Evolutionary conservation across 2,329 filamentous ascomycete species (phyloP), one percentile per base, ranked within the genome.

Genomic region (Talaromyces sp.): DNA sequence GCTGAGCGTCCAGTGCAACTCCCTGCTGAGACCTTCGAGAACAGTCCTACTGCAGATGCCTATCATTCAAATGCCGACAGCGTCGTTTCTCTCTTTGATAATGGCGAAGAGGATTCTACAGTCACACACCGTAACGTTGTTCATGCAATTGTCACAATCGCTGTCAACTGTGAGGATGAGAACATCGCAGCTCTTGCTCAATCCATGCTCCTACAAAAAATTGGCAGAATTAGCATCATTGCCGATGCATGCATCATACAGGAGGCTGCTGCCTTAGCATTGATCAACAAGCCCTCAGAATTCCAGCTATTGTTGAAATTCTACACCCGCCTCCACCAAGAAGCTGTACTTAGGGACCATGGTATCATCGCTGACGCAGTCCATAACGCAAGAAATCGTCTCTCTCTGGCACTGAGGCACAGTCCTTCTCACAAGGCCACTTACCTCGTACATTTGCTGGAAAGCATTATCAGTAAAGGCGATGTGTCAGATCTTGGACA

Each of bases 161-260:
- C 95, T 0, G 87, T 85, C 24, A 89, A 87, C 65, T 93, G 89
- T 74, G 86, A 90, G 57, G 93, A 99, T 72, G 89, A 92, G 66
- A 97, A 97, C 79, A 96, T 99, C 62, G 95, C 90, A 7, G 93
- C 93, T 5, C 82, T 99, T 61, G 94, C 93, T 2, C 90, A 97
- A 71, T 96, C 93, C 0, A 97, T 99, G 89, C 86, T 99, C 27
- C 80, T 97, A n/a, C 95, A 99, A 74, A 98, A 99, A 77, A 86
- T 98, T 65, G 89, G 90, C 67, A 94, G 95, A 77, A 87, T 97
- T 63, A 95, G 87, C 72, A 84, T 86, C 66, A 81, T 85, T 4
- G 90, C 97, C 2, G 93, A 98, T 80, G 88, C 90, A 35, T 89
- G 90, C 63, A 95, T 99, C 66, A 89, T 98, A 63, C 87, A 87